Evolutionary conservation across 108 stramenopile species (phyloP).

Genomic region (Cyclostephanos tholiformis): DNA sequence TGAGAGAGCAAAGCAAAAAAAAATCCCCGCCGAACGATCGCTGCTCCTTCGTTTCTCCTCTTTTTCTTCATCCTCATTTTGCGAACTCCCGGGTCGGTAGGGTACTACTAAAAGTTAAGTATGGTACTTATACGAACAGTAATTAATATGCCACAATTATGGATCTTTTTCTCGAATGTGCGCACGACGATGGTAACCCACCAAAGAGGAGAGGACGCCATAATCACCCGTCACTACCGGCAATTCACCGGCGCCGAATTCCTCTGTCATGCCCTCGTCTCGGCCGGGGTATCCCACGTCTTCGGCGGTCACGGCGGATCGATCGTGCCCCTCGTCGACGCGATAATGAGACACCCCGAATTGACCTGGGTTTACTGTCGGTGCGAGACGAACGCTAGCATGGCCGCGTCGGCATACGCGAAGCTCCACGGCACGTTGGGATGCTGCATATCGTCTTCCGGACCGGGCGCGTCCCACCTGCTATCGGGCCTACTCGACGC

Average conservation of each 20-base stretch:
- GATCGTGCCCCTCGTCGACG: conserved; percentile 53
- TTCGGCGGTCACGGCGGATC: conserved; percentile 60
- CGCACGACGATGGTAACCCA: too few relatives aligned
- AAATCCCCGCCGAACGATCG: too few relatives aligned
- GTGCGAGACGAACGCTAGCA: conserved; percentile 43
- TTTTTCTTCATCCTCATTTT: too few relatives aligned
- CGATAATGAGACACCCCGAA: conserved; percentile 40
- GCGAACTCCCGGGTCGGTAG: too few relatives aligned
- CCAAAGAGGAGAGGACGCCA: background rate
- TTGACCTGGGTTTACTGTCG: conserved; percentile 55
- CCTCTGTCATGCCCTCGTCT: conserved; percentile 27
- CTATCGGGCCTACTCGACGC: conserved; percentile 51
- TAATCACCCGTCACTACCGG: background rate
- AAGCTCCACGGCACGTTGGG: conserved; percentile 50
- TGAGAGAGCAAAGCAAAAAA: too few relatives aligned
- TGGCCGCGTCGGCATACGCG: conserved; percentile 55
- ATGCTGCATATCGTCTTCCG: conserved; percentile 50
- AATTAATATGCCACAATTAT: too few relatives aligned
- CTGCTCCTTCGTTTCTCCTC: too few relatives aligned
- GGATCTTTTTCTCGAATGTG: too few relatives aligned
- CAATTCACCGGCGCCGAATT: conserved; percentile 14
- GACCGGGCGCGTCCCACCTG: conserved; percentile 55
- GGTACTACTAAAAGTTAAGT: too few relatives aligned
- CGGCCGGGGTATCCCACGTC: conserved; percentile 30
- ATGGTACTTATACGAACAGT: too few relatives aligned